Evolutionary conservation across 2,329 filamentous ascomycete species (phyloP).

Genomic region (Cladobotryum mycophilum): DNA sequence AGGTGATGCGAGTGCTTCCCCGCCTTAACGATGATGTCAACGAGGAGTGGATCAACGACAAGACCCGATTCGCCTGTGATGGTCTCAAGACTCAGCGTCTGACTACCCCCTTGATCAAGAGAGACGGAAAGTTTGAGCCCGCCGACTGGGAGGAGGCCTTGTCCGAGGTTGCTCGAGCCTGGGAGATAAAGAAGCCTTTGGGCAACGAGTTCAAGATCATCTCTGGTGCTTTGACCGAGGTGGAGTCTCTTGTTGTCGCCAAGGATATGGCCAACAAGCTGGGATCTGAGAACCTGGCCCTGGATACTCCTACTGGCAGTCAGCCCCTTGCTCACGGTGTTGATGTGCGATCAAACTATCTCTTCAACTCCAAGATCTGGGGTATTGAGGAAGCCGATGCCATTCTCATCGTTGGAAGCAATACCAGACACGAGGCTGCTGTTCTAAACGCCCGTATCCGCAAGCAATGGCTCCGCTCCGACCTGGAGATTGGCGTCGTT

Average conservation of each 20-base stretch:
- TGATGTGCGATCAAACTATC: conserved; percentile 88
- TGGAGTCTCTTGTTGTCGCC: conserved; percentile 89
- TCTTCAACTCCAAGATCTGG: conserved; percentile 92
- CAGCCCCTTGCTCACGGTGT: conserved; percentile 85
- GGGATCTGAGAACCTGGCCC: conserved; percentile 88
- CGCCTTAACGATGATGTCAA: conserved; percentile 96
- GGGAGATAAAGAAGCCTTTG: conserved; percentile 71
- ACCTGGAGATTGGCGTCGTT: conserved; percentile 86
- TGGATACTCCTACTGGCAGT: conserved; percentile 81
- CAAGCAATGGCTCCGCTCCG: conserved; percentile 95
- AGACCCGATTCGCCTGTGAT: conserved; percentile 92
- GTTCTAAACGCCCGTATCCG: conserved; percentile 93
- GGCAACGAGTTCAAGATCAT: conserved; percentile 95
- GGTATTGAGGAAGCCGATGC: conserved; percentile 91
- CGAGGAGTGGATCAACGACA: conserved; percentile 99
- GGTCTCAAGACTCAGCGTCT: conserved; percentile 93
- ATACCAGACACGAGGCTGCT: conserved; percentile 90
- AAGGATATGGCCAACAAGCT: conserved; percentile 97
- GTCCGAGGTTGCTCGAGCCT: conserved; percentile 76
- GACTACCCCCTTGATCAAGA: conserved; percentile 83
- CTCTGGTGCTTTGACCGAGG: conserved; percentile 84
- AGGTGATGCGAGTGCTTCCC: conserved; percentile 92
- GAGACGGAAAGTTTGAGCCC: conserved; percentile 85
- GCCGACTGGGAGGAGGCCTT: conserved; percentile 94
- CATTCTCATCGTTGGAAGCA: conserved; percentile 89